These are phyloP conservation scores for Coriaria nepalensis DNA, from an alignment of 306 rosid species.

Conservation along the genomic window DNA sequence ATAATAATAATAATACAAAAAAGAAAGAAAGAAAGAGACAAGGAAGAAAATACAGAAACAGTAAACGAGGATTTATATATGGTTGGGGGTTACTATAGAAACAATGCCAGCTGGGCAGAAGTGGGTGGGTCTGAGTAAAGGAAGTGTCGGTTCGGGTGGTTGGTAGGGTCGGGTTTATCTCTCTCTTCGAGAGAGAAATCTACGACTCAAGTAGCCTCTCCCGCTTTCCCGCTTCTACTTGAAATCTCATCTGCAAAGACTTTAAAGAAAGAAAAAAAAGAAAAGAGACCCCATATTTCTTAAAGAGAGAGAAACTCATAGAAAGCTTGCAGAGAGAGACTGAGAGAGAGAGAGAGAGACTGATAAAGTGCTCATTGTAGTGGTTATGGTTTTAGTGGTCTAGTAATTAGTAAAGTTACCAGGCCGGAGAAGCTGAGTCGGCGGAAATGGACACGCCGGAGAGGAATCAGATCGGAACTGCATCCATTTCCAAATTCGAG, in stretches of 20 bases:
- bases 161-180: slow-evolving; percentile 38
- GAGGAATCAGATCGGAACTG: slow-evolving; percentile 58
- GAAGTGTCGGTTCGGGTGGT: slow-evolving; percentile 19
- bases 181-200: slow-evolving; percentile 41
- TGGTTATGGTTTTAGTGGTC: background rate
- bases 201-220: slow-evolving; percentile 18
- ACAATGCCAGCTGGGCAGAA: slow-evolving; percentile 19
- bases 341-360: background rate
- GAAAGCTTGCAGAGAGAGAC: slow-evolving; percentile 7
- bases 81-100: background rate
- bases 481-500: slow-evolving; percentile 50
- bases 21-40: no score
- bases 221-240: slow-evolving; percentile 51
- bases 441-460: slow-evolving; percentile 71
- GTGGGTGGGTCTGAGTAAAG: slow-evolving; percentile 11
- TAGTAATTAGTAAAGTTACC: background rate
- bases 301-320: slow-evolving; percentile 12
- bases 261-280: no score
- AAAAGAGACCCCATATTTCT: slow-evolving; percentile 9
- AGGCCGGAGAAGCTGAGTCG: background rate
- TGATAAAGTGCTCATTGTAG: background rate
- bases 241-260: slow-evolving; percentile 16
- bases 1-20: no score
- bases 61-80: no score
- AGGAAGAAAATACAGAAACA: no score